Conservation (phyloP, 2,329 filamentous ascomycete species). For the Aureobasidium uvarum region DNA sequence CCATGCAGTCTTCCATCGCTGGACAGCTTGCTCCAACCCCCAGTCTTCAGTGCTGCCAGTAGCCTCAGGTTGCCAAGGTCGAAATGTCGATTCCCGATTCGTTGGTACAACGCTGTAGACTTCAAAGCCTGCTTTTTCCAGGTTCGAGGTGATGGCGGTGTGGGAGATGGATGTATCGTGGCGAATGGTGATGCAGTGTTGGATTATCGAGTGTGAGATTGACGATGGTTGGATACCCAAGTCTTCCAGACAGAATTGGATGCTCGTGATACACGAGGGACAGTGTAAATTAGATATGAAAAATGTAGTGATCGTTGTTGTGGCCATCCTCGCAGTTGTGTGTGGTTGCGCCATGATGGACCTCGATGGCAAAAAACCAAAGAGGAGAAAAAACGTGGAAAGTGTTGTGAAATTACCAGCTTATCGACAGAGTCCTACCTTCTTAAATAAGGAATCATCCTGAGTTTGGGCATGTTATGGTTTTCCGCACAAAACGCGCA, state of each 20-base stretch:
- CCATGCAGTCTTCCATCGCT: constrained; percentile 29
- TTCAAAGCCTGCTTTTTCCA: constrained; percentile 61
- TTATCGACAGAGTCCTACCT: neutral
- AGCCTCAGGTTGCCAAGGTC: neutral
- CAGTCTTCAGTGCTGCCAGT: constrained; percentile 9
- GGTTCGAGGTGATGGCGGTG: constrained; percentile 44
- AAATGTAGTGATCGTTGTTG: constrained; percentile 52
- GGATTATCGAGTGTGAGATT: constrained; percentile 69
- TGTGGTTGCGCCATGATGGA: neutral
- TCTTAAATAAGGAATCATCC: neutral
- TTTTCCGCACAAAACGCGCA: constrained; percentile 16
- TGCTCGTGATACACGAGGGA: constrained; percentile 68
- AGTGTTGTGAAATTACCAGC: neutral
- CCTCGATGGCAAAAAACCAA: neutral
- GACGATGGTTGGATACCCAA: constrained; percentile 53
- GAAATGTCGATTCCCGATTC: neutral
- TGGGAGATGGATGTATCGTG: constrained; percentile 49
- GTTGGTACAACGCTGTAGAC: constrained; percentile 50
- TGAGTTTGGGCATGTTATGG: neutral
- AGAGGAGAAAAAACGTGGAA: neutral
- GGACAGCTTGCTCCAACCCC: constrained; percentile 29
- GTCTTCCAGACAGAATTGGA: constrained; percentile 56
- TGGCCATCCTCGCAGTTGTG: neutral
- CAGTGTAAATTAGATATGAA: constrained; percentile 75
- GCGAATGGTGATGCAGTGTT: constrained; percentile 64